Evolutionary conservation across 176 grass and related monocot species (phyloP).

Genomic region (Poa annua): DNA sequence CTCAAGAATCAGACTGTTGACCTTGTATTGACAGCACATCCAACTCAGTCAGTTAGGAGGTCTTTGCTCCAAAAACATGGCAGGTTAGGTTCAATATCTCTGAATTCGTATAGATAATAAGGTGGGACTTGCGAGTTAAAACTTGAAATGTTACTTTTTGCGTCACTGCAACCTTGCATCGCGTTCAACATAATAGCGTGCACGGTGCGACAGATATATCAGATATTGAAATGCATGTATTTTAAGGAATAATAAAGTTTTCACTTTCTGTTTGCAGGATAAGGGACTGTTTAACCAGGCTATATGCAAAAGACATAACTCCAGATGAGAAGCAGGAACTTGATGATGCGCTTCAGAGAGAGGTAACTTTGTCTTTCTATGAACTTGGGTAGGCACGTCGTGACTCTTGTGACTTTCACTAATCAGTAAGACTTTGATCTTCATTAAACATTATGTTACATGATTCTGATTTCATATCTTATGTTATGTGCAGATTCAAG

Average conservation of each 20-base stretch:
- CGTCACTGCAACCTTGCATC: not conserved
- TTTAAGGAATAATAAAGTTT: not conserved
- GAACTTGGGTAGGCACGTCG: constrained; percentile 13
- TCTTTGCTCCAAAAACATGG: constrained; percentile 95
- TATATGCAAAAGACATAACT: constrained; percentile 89
- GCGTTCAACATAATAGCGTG: not conserved
- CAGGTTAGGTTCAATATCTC: constrained; percentile 58
- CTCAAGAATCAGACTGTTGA: constrained; percentile 88
- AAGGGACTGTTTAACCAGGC: constrained; percentile 68
- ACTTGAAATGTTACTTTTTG: not conserved
- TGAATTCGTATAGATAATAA: constrained; percentile 18
- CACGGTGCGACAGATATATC: not conserved
- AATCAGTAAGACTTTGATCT: constrained; percentile 12
- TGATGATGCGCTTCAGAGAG: constrained; percentile 91
- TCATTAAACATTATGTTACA: constrained; percentile 20
- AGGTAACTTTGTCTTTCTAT: constrained; percentile 51
- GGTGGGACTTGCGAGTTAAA: not conserved
- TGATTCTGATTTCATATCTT: constrained; percentile 14
- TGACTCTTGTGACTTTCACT: constrained; percentile 14
- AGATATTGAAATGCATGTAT: constrained; percentile 11
- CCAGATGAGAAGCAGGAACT: constrained; percentile 97
- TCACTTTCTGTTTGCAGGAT: constrained; percentile 60
- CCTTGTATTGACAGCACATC: constrained; percentile 92
- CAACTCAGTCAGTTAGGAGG: constrained; percentile 90
- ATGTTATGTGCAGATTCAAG: constrained; percentile 78